Percentiles rank a stretch among this genome's conserved stretches.
Conservation (phyloP, 2,329 filamentous ascomycete genomes). For the Metarhizium guizhouense region DNA sequence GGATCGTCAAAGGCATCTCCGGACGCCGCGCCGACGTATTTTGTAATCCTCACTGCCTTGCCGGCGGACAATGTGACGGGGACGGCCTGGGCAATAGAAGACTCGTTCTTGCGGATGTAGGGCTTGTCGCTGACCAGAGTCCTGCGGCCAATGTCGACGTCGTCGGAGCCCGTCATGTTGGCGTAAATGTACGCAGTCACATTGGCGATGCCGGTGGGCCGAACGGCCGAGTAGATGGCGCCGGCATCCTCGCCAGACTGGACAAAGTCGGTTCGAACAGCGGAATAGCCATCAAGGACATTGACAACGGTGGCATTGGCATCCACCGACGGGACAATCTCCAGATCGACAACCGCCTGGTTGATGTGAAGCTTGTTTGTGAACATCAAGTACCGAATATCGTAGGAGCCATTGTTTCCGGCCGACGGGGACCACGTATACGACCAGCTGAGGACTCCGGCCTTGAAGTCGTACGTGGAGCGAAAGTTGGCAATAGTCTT, state of each 20-base stretch:
- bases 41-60: constrained; percentile 46
- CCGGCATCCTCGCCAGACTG: constrained; percentile 45
- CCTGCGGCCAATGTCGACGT: constrained; percentile 29
- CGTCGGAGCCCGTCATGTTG: constrained; percentile 29
- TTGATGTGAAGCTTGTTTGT: constrained; percentile 55
- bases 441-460: constrained; percentile 53
- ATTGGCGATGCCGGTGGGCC: constrained; percentile 50
- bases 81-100: constrained; percentile 56
- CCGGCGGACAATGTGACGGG: constrained; percentile 42
- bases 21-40: constrained; percentile 61
- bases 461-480: constrained; percentile 53
- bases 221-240: constrained; percentile 55
- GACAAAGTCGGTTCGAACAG: constrained; percentile 53
- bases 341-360: constrained; percentile 3
- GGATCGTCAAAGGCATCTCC: constrained; percentile 57
- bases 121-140: background rate
- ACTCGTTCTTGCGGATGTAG: constrained; percentile 46
- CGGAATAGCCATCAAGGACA: constrained; percentile 57
- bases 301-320: constrained; percentile 53
- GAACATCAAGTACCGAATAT: constrained; percentile 57
- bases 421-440: constrained; percentile 54
- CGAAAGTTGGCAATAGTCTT: constrained; percentile 50
- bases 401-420: constrained; percentile 34
- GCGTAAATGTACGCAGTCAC: constrained; percentile 47
- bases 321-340: constrained; percentile 33